These are phyloP conservation scores for Coemansia aciculifera DNA, from an alignment of 192 early-diverging fungal genomes.

Conservation along the genomic window DNA sequence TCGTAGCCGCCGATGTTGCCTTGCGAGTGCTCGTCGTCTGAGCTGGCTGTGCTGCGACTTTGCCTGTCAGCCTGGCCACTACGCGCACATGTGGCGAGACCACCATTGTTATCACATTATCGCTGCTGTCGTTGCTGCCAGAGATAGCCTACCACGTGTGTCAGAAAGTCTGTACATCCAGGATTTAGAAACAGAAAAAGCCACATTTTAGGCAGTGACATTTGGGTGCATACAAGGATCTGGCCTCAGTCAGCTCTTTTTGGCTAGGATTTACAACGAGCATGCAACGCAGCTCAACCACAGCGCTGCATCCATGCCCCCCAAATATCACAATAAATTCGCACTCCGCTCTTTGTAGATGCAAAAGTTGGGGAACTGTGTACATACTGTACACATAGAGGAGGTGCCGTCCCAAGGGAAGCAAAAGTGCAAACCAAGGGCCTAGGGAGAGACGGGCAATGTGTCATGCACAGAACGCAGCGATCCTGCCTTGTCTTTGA, in stretches of 20 bases:
- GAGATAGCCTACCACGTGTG: neutral
- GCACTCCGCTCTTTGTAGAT: neutral
- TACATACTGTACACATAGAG: neutral
- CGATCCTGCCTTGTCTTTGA: neutral
- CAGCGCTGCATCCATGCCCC: neutral
- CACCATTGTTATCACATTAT: slow-evolving; percentile 9
- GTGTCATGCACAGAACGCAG: neutral
- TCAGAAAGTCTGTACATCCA: neutral
- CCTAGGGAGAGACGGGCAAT: neutral
- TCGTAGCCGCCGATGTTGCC: neutral
- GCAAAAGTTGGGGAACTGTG: neutral
- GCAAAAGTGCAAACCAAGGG: neutral
- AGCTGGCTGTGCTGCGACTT: neutral
- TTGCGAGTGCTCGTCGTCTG: neutral
- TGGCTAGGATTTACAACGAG: neutral
- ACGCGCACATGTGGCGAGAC: slow-evolving; percentile 42
- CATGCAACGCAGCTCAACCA: neutral
- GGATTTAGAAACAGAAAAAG: neutral
- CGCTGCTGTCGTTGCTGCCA: neutral
- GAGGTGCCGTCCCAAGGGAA: neutral
- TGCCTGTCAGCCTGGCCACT: slow-evolving; percentile 12
- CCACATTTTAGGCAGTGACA: neutral
- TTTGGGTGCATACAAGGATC: neutral
- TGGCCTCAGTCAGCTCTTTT: neutral
- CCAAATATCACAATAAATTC: neutral